A percentile compares a stretch with the other conserved stretches of the same genome.
These are phyloP conservation scores for Thecamonas trahens DNA, from an alignment of 78 protist genomes.

Conservation along the genomic window DNA sequence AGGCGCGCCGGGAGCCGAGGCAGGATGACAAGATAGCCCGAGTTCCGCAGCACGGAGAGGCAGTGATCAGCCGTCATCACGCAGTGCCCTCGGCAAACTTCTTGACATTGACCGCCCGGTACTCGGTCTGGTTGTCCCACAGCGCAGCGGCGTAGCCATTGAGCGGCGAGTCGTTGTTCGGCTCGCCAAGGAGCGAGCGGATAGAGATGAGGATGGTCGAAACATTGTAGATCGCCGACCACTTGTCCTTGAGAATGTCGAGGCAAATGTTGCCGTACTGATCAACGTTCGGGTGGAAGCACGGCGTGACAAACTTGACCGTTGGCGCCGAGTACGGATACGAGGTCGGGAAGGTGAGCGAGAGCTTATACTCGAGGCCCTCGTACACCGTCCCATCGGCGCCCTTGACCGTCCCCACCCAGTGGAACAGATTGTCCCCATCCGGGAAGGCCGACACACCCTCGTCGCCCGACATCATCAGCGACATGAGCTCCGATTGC, in stretches of 20 bases:
- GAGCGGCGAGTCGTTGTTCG: slow-evolving; percentile 87
- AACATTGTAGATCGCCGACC: slow-evolving; percentile 84
- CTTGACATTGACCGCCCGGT: too few species aligned
- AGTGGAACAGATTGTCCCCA: slow-evolving; percentile 71
- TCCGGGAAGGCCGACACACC: slow-evolving; percentile 62
- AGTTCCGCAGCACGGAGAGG: too few species aligned
- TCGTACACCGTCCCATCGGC: slow-evolving; percentile 76
- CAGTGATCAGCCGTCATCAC: too few species aligned
- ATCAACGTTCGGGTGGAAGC: slow-evolving; percentile 91
- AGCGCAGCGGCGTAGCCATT: slow-evolving; percentile 80
- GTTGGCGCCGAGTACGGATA: slow-evolving; percentile 85
- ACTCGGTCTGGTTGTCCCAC: slow-evolving; percentile 66
- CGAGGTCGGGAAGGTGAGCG: slow-evolving; percentile 55
- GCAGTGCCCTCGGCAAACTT: too few species aligned
- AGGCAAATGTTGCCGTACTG: slow-evolving; percentile 80
- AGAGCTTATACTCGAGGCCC: slow-evolving; percentile 57
- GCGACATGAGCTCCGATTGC: too few species aligned
- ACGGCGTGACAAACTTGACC: slow-evolving; percentile 71
- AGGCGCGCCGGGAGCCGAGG: too few species aligned
- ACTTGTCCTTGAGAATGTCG: slow-evolving; percentile 85
- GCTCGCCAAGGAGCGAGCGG: slow-evolving; percentile 79
- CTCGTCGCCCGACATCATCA: slow-evolving; percentile 34
- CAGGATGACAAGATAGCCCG: too few species aligned
- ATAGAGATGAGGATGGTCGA: slow-evolving; percentile 69
- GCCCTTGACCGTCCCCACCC: slow-evolving; percentile 74